phyloP scores from a whole-genome alignment of 805 yeast species.

The Candida anglica region DNA sequence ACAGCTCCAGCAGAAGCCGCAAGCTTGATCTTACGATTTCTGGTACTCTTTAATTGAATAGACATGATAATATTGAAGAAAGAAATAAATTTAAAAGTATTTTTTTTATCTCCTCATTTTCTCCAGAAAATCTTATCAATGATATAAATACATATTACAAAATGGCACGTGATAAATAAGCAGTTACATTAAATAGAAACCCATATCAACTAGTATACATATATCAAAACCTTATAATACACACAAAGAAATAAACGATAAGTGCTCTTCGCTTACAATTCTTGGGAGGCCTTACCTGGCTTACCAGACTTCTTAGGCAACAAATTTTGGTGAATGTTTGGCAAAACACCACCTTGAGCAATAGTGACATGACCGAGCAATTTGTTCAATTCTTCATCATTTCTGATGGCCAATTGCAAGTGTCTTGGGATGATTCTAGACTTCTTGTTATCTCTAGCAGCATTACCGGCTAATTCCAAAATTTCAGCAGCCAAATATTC shows the following conservation, averaged over 20 bases:
- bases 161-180: conserved; percentile 1
- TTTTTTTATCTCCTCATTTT: neutral
- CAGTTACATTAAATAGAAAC: conserved; percentile 1
- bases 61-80: conserved; percentile 10
- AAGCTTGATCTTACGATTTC: conserved; percentile 9
- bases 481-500: conserved; percentile 49
- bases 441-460: conserved; percentile 50
- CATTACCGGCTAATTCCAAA: conserved; percentile 50
- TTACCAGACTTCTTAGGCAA: conserved; percentile 54
- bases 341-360: conserved; percentile 52
- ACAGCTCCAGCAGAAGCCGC: conserved; percentile 36
- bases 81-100: neutral
- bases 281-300: conserved; percentile 52
- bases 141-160: neutral
- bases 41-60: conserved; percentile 9
- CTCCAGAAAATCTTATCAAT: neutral
- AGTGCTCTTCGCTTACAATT: conserved; percentile 43
- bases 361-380: conserved; percentile 48
- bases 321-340: conserved; percentile 47
- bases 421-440: conserved; percentile 51
- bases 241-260: conserved; percentile 5
- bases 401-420: conserved; percentile 50
- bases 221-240: conserved; percentile 10
- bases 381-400: conserved; percentile 49
- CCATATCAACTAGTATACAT: conserved; percentile 2